phyloP scores from a whole-genome alignment of 108 stramenopile species.

The Cylindrotheca fusiformis region DNA sequence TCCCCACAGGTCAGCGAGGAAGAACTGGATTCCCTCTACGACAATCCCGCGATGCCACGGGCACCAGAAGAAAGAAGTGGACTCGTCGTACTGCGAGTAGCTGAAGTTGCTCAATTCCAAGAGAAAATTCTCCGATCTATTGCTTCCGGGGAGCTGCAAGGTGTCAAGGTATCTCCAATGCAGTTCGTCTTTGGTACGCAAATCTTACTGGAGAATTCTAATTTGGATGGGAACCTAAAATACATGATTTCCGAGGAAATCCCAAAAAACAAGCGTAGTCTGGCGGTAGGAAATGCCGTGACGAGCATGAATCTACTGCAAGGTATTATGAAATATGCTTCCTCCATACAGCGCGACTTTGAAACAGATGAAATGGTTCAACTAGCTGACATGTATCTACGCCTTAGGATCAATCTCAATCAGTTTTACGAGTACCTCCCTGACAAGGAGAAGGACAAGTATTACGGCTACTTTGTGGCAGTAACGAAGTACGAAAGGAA shows the following conservation, averaged over 20 bases:
- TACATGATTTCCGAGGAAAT: slow-evolving; percentile 62
- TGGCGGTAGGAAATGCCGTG: slow-evolving; percentile 46
- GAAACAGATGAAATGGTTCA: slow-evolving; percentile 41
- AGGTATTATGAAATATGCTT: slow-evolving; percentile 41
- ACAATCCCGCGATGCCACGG: slow-evolving; percentile 8
- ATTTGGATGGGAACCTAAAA: slow-evolving; percentile 61
- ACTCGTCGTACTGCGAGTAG: slow-evolving; percentile 58
- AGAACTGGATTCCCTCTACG: slow-evolving; percentile 21
- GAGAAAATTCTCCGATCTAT: slow-evolving; percentile 66
- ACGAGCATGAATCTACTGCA: slow-evolving; percentile 54
- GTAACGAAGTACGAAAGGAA: slow-evolving; percentile 73
- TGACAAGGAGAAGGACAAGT: slow-evolving; percentile 51
- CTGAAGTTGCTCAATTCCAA: slow-evolving; percentile 68
- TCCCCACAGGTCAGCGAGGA: background rate
- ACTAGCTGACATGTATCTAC: slow-evolving; percentile 53
- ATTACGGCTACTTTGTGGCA: slow-evolving; percentile 64
- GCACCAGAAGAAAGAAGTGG: slow-evolving; percentile 43
- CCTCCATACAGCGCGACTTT: slow-evolving; percentile 33
- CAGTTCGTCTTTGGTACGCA: slow-evolving; percentile 69
- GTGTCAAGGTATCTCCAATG: slow-evolving; percentile 42
- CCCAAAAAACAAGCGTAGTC: slow-evolving; percentile 28
- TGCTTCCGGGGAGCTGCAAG: slow-evolving; percentile 43
- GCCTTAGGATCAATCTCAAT: slow-evolving; percentile 47
- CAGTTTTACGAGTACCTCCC: slow-evolving; percentile 51
- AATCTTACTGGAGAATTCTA: slow-evolving; percentile 55